These are phyloP conservation scores for Salisapilia sapeloensis DNA, from an alignment of 352 stramenopile species.

Conservation along the genomic window DNA sequence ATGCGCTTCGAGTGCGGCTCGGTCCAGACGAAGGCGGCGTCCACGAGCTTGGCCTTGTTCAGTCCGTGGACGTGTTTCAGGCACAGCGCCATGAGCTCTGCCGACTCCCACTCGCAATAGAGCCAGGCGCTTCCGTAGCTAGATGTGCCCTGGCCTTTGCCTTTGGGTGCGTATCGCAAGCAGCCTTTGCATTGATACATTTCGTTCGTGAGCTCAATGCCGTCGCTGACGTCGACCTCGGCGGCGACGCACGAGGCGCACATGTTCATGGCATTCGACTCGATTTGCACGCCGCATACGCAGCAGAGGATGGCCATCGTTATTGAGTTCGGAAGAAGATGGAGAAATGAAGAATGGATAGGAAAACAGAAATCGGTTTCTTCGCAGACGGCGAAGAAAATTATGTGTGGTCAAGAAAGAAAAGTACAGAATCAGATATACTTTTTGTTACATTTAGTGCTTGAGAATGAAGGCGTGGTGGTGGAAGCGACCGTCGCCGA, in stretches of 20 bases:
- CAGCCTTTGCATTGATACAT: conserved; percentile 51
- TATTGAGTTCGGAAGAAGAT: no score
- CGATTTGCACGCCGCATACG: conserved; percentile 45
- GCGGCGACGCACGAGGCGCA: conserved; percentile 41
- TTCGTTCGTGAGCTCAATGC: conserved; percentile 27
- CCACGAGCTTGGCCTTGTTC: conserved; percentile 49
- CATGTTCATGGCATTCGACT: conserved; percentile 69
- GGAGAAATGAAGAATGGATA: no score
- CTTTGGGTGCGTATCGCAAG: conserved; percentile 38
- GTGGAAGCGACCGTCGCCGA: no score
- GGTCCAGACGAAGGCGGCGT: conserved; percentile 71
- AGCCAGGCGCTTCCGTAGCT: conserved; percentile 26
- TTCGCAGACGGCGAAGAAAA: no score
- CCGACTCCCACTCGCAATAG: conserved; percentile 49
- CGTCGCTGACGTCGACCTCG: conserved; percentile 59
- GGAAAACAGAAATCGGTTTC: no score
- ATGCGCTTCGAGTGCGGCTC: conserved; percentile 67
- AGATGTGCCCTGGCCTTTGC: conserved; percentile 15
- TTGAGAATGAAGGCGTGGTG: no score
- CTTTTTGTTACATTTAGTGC: no score
- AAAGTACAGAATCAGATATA: no score
- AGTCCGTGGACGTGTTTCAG: conserved; percentile 53
- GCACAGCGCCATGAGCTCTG: conserved; percentile 59
- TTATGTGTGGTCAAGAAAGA: no score
- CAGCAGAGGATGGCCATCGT: conserved; percentile 22